Percentiles rank a stretch among this genome's conserved stretches.
Conservation (phyloP, 2,329 filamentous ascomycete species). For the Phialophora expanda region DNA sequence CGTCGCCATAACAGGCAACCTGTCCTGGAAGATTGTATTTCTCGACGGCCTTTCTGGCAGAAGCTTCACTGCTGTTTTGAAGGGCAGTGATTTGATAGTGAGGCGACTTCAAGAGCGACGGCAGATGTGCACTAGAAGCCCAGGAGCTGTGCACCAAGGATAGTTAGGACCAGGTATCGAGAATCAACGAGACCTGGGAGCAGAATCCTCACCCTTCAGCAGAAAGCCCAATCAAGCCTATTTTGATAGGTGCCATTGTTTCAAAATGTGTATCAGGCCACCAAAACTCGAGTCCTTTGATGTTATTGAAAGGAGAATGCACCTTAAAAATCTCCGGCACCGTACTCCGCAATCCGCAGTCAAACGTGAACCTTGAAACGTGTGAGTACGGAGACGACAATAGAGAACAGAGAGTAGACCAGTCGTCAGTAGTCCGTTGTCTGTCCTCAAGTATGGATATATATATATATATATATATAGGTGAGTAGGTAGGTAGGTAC, state of each 20-base stretch:
- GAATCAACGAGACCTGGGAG: neutral
- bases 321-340: too few relatives aligned
- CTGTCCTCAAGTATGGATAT: too few relatives aligned
- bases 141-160: slow-evolving; percentile 18
- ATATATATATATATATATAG: too few relatives aligned
- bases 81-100: slow-evolving; percentile 27
- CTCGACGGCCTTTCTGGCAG: slow-evolving; percentile 52
- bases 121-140: slow-evolving; percentile 24
- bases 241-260: slow-evolving; percentile 26
- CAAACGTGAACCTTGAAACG: too few relatives aligned
- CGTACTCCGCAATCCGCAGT: too few relatives aligned
- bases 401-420: too few relatives aligned
- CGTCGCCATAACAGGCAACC: slow-evolving; percentile 57
- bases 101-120: slow-evolving; percentile 6
- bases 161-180: neutral
- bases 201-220: slow-evolving; percentile 22
- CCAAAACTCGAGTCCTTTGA: neutral
- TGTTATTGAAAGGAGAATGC: neutral
- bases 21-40: slow-evolving; percentile 49
- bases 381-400: too few relatives aligned
- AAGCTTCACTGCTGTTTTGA: slow-evolving; percentile 53
- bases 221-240: slow-evolving; percentile 27
- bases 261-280: neutral
- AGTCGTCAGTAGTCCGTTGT: too few relatives aligned
- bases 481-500: too few relatives aligned